Base-by-base conservation (phyloP, 2,329 filamentous ascomycete genomes). In the Nannizziopsis arthrosporioides region DNA sequence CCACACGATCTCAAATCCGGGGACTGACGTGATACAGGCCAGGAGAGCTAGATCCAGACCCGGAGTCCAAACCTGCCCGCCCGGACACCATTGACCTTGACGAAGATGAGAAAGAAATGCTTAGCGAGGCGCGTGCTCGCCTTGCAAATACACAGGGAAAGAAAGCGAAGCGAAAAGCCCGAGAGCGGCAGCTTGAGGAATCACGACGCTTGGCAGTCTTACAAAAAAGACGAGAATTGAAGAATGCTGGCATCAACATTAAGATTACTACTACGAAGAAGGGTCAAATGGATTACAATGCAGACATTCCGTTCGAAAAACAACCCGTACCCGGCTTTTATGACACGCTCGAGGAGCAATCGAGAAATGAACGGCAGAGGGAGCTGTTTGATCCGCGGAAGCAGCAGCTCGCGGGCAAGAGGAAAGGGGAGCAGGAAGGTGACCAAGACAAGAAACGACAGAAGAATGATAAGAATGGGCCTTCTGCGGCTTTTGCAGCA, bases 251-350 rank as follows among this genome's bases (percentile, higher is more conserved):
- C 42, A 96, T 98, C 69, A 98, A 98, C 65, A 88, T 96, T 71
- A 98, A 96, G 68, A 82, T 96, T 49, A 81, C 81, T 2, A 92
- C 84, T 11, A 80, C 84, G 52, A 96, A 96, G 72, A 82, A 87
- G 72, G 92, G 92, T 0, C 84, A 96, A 71, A 98, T 98, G 87
- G 92, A 98, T 67, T 98, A 98, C 73, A 98, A 98, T 67, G 92
- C 92, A 58, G 92, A 98, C 59, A 94, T 98, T 55, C 92, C 92
- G 0, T 96, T 98, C 56, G 92, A 98, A 66, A 95, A 92, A 67
- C 85, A 85, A 54, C 82, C 92, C 0, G 83, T 84, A 0, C 72
- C 81, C 17, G 92, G 92, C 10, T 98, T 98, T 64, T 94, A 90
- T 68, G 90, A 98, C 63, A 98, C 92, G 0, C 73, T 73, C 2